Base-by-base conservation (phyloP, 495 filamentous ascomycete species). In the Lepidopterella palustris region DNA sequence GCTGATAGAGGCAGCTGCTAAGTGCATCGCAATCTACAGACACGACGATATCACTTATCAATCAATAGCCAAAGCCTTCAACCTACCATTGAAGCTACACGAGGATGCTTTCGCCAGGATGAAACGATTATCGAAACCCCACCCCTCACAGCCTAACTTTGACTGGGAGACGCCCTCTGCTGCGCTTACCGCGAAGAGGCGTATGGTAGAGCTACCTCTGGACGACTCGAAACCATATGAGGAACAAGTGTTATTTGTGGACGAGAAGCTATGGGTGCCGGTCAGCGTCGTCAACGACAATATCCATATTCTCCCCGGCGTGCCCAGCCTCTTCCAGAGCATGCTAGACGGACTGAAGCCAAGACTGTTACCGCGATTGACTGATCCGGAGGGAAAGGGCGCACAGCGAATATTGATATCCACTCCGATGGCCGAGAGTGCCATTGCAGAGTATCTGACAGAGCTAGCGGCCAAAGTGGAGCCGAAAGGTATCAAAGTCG, bases 21-120 rank as follows among this genome's bases (percentile, higher is more conserved):
- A 60, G 35, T 39, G 10, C 31, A 40, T 11, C 25, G 9, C 35
- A 40, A n/a, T n/a, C 25, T 55, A 29, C 65, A 93, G 87, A 55
- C 93, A 97, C 75, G 93, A 98, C 68, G 93, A 98, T 68, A 97
- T 98, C 62, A 97, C 93, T 35, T 98, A 98, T 78, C 75, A 84
- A 67, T 92, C 92, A 23, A 92, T 98, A 67, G 93, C 89, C 40
- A 89, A 90, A 62, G 93, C 91, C 23, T 98, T 96, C 71, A 71
- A 73, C 35, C 78, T 96, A 2, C 81, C 85, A 10, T 78, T 97
- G 0, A 78, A 82, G 57, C 78, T 96, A 15, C 89, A 98, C 76
- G 62, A 87, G 31, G 79, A 82, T 40, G 83, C 93, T 1, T 86
- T 86, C 58, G 81, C 79, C 53, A 82, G 86, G 61, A 97, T 97